A percentile compares a stretch with the other conserved stretches of the same genome.
Evolutionary conservation across 1,284 basidiomycete genomes (phyloP).

Genomic region (Malassezia pachydermatis): DNA sequence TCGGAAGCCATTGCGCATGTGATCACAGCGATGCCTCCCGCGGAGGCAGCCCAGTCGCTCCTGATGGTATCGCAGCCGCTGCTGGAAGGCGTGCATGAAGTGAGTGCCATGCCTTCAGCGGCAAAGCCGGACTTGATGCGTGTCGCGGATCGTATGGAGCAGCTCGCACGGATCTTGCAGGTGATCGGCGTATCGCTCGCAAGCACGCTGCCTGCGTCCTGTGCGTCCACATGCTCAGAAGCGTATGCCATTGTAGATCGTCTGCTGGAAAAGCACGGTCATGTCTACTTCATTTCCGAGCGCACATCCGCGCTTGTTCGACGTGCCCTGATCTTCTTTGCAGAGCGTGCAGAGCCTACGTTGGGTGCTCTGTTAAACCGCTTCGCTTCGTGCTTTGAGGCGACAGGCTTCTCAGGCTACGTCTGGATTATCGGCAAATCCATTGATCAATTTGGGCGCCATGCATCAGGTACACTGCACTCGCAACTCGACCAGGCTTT

Average conservation of each 20-base stretch:
- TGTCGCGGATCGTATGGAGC: slow-evolving; percentile 57
- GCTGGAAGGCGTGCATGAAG: slow-evolving; percentile 50
- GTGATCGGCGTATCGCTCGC: slow-evolving; percentile 20
- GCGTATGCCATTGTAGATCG: slow-evolving; percentile 74
- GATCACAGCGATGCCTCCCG: slow-evolving; percentile 74
- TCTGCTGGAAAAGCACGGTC: slow-evolving; percentile 70
- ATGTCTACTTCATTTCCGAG: slow-evolving; percentile 69
- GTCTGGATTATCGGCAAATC: slow-evolving; percentile 88
- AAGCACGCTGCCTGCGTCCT: slow-evolving; percentile 59
- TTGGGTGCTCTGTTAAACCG: slow-evolving; percentile 63
- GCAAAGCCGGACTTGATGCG: slow-evolving; percentile 59
- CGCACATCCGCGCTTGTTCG: slow-evolving; percentile 76
- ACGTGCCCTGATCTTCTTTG: slow-evolving; percentile 73
- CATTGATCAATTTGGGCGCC: slow-evolving; percentile 32
- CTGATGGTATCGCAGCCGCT: slow-evolving; percentile 64
- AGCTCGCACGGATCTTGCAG: slow-evolving; percentile 35
- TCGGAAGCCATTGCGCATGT: slow-evolving; percentile 92
- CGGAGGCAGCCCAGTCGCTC: slow-evolving; percentile 70
- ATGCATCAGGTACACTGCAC: slow-evolving; percentile 20
- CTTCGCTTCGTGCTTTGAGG: slow-evolving; percentile 68
- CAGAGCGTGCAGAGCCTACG: slow-evolving; percentile 58
- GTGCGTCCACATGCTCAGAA: slow-evolving; percentile 66
- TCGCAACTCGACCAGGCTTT: slow-evolving; percentile 27
- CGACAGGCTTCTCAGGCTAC: slow-evolving; percentile 74
- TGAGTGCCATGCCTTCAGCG: slow-evolving; percentile 26